phyloP scores from a whole-genome alignment of 225 moss, liverwort and hornwort species.

The Rhytidiadelphus loreus region DNA sequence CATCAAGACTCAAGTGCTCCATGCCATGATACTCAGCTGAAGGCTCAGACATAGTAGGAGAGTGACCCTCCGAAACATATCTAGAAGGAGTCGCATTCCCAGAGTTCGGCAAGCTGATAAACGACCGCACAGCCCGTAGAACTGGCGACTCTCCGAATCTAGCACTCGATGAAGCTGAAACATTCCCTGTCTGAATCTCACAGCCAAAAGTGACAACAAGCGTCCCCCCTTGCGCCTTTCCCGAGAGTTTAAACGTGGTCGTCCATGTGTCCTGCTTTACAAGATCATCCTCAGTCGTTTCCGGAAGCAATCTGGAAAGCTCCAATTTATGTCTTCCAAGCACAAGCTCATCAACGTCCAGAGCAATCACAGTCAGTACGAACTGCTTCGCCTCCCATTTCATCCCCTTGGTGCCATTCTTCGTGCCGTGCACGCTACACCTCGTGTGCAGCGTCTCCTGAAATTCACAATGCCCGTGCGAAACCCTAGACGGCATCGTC shows the following conservation, averaged over 20 bases:
- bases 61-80: conserved; percentile 33
- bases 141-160: conserved; percentile 65
- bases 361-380: conserved; percentile 64
- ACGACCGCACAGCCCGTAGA: conserved; percentile 53
- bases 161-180: conserved; percentile 39
- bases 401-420: conserved; percentile 61
- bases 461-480: conserved; percentile 71
- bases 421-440: conserved; percentile 72
- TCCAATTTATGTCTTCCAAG: conserved; percentile 83
- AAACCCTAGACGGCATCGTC: conserved; percentile 75
- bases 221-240: conserved; percentile 88
- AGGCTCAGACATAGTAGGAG: conserved; percentile 75
- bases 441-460: conserved; percentile 74
- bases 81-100: conserved; percentile 77
- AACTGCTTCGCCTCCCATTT: conserved; percentile 93
- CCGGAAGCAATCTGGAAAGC: conserved; percentile 74
- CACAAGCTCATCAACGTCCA: conserved; percentile 77
- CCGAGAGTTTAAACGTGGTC: conserved; percentile 75
- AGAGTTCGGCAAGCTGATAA: conserved; percentile 57
- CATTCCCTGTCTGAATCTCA: conserved; percentile 54
- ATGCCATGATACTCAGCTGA: conserved; percentile 60
- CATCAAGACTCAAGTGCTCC: conserved; percentile 96
- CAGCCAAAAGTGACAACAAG: conserved; percentile 81
- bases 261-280: conserved; percentile 77
- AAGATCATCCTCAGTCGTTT: conserved; percentile 62